Evolutionary conservation across 768 basidiomycete species (phyloP), one percentile per base, ranked within the genome.

Genomic region (Amanita inopinata): DNA sequence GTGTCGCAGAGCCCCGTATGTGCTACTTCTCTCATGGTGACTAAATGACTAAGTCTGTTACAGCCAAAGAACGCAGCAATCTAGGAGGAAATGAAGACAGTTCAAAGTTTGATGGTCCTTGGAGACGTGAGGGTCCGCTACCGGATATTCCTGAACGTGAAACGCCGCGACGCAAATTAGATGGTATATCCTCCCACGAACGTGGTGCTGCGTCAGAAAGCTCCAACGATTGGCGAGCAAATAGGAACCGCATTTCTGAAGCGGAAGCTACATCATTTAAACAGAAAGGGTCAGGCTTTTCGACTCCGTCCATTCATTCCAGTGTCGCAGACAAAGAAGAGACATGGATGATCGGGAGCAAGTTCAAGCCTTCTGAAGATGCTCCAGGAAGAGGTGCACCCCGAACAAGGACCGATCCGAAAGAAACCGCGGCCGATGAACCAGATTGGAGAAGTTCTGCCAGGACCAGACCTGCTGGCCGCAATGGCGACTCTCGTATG

Each of bases 1-100:
- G 83, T 60, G 96, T 99, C 35, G 96, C 96, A 6, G 96, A 98
- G 58, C 83, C 93, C 52, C 89, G 91, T 94, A 59, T 71, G 88
- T 77, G n/a, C 17, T 23, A 20, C 3, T 46, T 20, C n/a, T 22
- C 24, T 22, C 42, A 18, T 30, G 23, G 11, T 36, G 38, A 24
- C 44, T 38, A 50, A 23, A 32, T 53, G 46, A 53, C 35, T 37
- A 41, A 41, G 18, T 25, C 19, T 27, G 34, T 9, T 40, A 27
- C 52, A 92, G 90, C 86, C 35, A 92, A 90, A 59, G 87, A 89
- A 55, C 76, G 78, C 22, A 34, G 66, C 33, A 73, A 73, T 33
- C 76, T 78, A 49, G 66, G 74, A n/a, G 68, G 66, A 35, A 59
- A 64, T 24, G 80, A 79, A 34, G 89, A 91, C 5, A 83, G 80